Evolutionary conservation across 176 grass and related monocot species (phyloP).

Genomic region (Chloris gayana): DNA sequence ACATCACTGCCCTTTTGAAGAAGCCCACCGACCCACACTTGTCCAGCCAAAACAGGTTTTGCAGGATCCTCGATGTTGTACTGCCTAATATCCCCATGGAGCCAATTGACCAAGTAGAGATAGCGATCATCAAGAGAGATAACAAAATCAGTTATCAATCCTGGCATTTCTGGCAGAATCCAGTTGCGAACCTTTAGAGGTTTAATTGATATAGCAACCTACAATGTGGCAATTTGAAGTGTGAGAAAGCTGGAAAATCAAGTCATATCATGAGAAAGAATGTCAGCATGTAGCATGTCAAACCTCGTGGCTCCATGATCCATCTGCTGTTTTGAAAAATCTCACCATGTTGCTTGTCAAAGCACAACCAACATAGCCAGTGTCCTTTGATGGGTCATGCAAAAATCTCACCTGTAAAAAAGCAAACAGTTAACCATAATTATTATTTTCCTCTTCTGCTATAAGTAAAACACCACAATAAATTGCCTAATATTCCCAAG

Average conservation of each 20-base stretch:
- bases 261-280: conserved; percentile 23
- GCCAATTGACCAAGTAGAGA: conserved; percentile 94
- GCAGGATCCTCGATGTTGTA: conserved; percentile 91
- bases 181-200: conserved; percentile 85
- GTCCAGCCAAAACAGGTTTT: conserved; percentile 80
- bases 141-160: conserved; percentile 93
- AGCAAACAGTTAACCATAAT: not conserved
- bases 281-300: conserved; percentile 9
- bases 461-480: not conserved
- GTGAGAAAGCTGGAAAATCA: not conserved
- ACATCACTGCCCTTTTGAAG: conserved; percentile 84
- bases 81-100: conserved; percentile 96
- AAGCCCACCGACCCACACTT: conserved; percentile 89
- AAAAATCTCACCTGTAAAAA: conserved; percentile 83
- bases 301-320: conserved; percentile 91
- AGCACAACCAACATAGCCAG: conserved; percentile 85
- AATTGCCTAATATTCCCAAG: too few relatives aligned
- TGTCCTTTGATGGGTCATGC: conserved; percentile 95
- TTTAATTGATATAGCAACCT: conserved; percentile 76
- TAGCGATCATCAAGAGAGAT: conserved; percentile 86
- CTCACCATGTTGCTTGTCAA: conserved; percentile 91
- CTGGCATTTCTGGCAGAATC: conserved; percentile 94
- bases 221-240: not conserved
- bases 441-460: not conserved
- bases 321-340: conserved; percentile 83